These are phyloP conservation scores for Euphrasia confusa DNA, from an alignment of 257 asterid genomes.

Conservation along the genomic window DNA sequence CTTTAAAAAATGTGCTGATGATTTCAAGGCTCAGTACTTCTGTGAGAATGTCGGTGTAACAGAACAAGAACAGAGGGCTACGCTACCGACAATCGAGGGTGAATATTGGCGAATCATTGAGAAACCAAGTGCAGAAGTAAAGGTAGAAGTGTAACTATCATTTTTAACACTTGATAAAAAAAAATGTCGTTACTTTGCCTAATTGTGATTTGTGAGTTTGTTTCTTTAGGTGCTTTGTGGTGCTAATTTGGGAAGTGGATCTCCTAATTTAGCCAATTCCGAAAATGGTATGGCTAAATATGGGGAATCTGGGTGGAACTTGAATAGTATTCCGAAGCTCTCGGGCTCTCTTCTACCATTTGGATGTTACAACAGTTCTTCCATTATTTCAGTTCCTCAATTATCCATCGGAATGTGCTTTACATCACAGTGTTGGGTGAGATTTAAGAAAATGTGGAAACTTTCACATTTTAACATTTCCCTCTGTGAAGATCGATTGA, in stretches of 20 bases:
- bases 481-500: too few relatives aligned
- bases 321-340: slow-evolving; percentile 59
- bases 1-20: slow-evolving; percentile 62
- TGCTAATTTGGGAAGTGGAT: slow-evolving; percentile 43
- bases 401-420: slow-evolving; percentile 79
- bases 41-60: slow-evolving; percentile 25
- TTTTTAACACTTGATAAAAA: slow-evolving; percentile 7
- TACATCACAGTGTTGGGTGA: slow-evolving; percentile 79
- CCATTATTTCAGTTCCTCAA: slow-evolving; percentile 39
- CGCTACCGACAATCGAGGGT: slow-evolving; percentile 58
- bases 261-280: slow-evolving; percentile 35
- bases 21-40: slow-evolving; percentile 72
- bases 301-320: slow-evolving; percentile 69
- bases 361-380: slow-evolving; percentile 42
- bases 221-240: slow-evolving; percentile 63
- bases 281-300: slow-evolving; percentile 31
- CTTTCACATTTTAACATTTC: background rate
- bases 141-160: slow-evolving; percentile 45
- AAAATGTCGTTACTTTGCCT: slow-evolving; percentile 22
- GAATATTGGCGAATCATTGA: slow-evolving; percentile 87
- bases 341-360: slow-evolving; percentile 68
- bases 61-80: slow-evolving; percentile 33
- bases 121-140: slow-evolving; percentile 67
- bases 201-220: slow-evolving; percentile 22
- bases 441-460: slow-evolving; percentile 22